A percentile compares a stretch with the other conserved stretches of the same genome.
These are phyloP conservation scores for Trichoderma hamatum DNA, from an alignment of 2,329 filamentous ascomycete genomes.

Conservation along the genomic window DNA sequence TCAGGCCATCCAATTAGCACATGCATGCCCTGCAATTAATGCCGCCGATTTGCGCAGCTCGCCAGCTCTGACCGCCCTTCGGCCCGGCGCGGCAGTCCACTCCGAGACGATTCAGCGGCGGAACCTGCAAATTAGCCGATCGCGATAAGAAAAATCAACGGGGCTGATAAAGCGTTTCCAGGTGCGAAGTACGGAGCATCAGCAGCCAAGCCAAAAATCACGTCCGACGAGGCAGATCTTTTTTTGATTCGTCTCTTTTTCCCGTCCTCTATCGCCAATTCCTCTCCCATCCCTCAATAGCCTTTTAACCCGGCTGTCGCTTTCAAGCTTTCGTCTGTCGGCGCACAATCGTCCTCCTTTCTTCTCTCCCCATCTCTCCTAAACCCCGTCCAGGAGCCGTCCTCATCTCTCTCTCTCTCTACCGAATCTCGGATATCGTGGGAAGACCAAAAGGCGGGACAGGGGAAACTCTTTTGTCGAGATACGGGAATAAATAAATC, in stretches of 20 bases:
- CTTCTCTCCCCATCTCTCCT: neutral
- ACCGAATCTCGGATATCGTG: slow-evolving; percentile 4
- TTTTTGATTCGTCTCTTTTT: neutral
- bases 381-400: neutral
- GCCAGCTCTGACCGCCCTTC: slow-evolving; percentile 20
- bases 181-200: slow-evolving; percentile 1
- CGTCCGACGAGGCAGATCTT: neutral
- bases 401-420: neutral
- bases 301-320: slow-evolving; percentile 4
- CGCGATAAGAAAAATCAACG: slow-evolving; percentile 17
- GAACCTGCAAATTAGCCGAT: slow-evolving; percentile 16
- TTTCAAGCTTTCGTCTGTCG: neutral
- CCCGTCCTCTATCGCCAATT: neutral
- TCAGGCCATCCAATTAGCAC: neutral
- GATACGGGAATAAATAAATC: neutral
- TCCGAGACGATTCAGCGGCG: slow-evolving; percentile 21
- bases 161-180: slow-evolving; percentile 14
- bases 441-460: neutral
- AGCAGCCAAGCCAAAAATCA: neutral
- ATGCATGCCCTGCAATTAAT: neutral
- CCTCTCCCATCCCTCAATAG: neutral
- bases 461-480: neutral
- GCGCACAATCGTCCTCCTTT: neutral
- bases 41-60: neutral
- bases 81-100: slow-evolving; percentile 15